A percentile compares a stretch with the other conserved stretches of the same genome.
Evolutionary conservation across 106 monocot species (phyloP).

Genomic region (Agapanthus africanus): DNA sequence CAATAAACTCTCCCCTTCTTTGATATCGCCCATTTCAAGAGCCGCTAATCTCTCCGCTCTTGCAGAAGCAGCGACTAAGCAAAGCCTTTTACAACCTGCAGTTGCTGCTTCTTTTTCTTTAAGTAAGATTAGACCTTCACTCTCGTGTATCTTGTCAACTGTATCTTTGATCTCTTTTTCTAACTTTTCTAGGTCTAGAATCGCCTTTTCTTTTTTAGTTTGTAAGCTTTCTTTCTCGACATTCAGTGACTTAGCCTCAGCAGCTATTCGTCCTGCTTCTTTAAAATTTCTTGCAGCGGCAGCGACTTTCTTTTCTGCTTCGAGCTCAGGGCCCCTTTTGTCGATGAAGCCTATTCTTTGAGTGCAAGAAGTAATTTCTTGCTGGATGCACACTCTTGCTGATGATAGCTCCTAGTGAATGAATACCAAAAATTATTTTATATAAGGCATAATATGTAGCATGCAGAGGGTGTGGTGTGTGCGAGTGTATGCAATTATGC

Average conservation of each 20-base stretch:
- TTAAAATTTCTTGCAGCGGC: slow-evolving; percentile 94
- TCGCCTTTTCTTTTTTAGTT: slow-evolving; percentile 33
- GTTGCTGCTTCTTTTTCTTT: slow-evolving; percentile 81
- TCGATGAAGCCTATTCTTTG: slow-evolving; percentile 82
- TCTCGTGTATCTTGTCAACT: slow-evolving; percentile 45
- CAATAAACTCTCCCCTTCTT: slow-evolving; percentile 53
- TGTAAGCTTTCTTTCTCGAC: slow-evolving; percentile 63
- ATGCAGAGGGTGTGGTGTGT: too few relatives aligned
- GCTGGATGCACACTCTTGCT: slow-evolving; percentile 50
- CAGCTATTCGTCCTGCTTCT: slow-evolving; percentile 81
- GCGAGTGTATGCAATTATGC: too few relatives aligned
- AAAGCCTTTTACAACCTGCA: slow-evolving; percentile 48
- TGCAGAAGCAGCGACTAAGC: slow-evolving; percentile 50
- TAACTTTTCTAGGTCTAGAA: slow-evolving; percentile 41
- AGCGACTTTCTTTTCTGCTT: slow-evolving; percentile 94
- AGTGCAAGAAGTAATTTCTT: slow-evolving; percentile 53
- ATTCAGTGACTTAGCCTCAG: slow-evolving; percentile 72
- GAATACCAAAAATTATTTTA: too few relatives aligned
- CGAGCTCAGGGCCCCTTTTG: slow-evolving; percentile 84
- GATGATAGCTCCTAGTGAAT: slow-evolving; percentile 89
- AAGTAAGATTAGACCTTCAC: slow-evolving; percentile 39
- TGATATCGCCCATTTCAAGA: slow-evolving; percentile 54
- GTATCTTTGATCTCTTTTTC: slow-evolving; percentile 50
- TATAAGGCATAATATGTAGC: too few relatives aligned
- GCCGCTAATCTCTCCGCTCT: slow-evolving; percentile 76